phyloP scores from a whole-genome alignment of 192 early-diverging fungal genomes.

The Entomortierella chlamydospora region DNA sequence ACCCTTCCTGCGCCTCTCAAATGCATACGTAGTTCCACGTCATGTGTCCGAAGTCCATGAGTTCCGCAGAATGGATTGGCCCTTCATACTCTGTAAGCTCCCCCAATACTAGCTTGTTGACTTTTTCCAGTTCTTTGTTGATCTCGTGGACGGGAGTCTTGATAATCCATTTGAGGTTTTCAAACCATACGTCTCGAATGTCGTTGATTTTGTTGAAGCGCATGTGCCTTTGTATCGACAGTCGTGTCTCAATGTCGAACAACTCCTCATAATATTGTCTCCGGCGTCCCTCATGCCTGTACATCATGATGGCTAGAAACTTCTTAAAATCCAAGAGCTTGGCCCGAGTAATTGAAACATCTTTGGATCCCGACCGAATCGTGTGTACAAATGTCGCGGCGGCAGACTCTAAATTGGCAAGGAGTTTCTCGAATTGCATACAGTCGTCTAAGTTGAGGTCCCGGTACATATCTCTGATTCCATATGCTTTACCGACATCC shows the following conservation, averaged over 20 bases:
- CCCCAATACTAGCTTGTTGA: neutral
- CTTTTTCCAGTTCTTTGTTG: neutral
- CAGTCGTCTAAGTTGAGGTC: constrained; percentile 11
- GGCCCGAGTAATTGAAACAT: constrained; percentile 13
- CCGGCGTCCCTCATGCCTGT: constrained; percentile 30
- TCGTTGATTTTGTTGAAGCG: constrained; percentile 18
- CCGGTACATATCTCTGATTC: constrained; percentile 5
- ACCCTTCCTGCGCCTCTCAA: constrained; percentile 45
- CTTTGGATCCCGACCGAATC: constrained; percentile 10
- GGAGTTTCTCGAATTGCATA: constrained; percentile 42
- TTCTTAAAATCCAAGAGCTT: constrained; percentile 25
- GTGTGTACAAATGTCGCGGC: constrained; percentile 14
- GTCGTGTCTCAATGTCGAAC: constrained; percentile 5
- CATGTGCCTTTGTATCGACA: constrained; percentile 27
- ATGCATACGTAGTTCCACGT: constrained; percentile 23
- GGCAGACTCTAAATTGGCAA: constrained; percentile 21
- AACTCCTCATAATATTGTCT: constrained; percentile 16
- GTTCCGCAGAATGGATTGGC: constrained; percentile 20
- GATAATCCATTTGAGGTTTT: constrained; percentile 44
- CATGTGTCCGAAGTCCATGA: constrained; percentile 16
- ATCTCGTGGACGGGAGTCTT: constrained; percentile 23
- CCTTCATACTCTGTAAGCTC: neutral
- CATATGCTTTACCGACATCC: constrained; percentile 1
- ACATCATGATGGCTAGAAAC: constrained; percentile 44
- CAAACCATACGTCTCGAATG: constrained; percentile 43